Evolutionary conservation across 768 basidiomycete species (phyloP).

Genomic region (Amanita muscaria): DNA sequence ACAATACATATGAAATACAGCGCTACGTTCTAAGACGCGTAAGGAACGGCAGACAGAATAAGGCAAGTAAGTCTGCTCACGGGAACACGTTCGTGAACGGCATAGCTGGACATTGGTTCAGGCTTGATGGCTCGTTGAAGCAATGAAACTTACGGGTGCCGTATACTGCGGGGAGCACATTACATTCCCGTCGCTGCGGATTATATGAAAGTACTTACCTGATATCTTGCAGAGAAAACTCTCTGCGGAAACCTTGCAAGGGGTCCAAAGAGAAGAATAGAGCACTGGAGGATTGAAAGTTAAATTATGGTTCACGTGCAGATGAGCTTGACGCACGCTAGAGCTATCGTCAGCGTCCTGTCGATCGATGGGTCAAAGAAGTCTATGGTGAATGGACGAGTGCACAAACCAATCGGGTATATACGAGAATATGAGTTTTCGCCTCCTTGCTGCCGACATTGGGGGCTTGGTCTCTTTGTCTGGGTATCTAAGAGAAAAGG

Average conservation of each 20-base stretch:
- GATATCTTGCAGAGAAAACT: constrained; percentile 72
- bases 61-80: constrained; percentile 29
- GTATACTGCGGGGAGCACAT: constrained; percentile 21
- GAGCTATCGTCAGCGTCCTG: constrained; percentile 59
- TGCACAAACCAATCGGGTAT: constrained; percentile 65
- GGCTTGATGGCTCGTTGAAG: neutral
- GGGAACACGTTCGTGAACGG: constrained; percentile 71
- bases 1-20: constrained; percentile 46
- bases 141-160: constrained; percentile 29
- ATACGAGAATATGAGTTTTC: constrained; percentile 51
- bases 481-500: constrained; percentile 18
- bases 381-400: neutral
- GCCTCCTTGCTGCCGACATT: constrained; percentile 24
- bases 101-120: constrained; percentile 36
- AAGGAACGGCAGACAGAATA: constrained; percentile 1
- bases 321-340: constrained; percentile 43
- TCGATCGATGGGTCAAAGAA: constrained; percentile 3
- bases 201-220: constrained; percentile 51
- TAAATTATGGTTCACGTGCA: neutral
- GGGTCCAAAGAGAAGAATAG: constrained; percentile 54
- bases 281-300: constrained; percentile 29
- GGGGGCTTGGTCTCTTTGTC: constrained; percentile 14
- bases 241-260: constrained; percentile 65
- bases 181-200: neutral
- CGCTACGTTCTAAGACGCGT: constrained; percentile 30